phyloP scores from a whole-genome alignment of 768 basidiomycete genomes.

The Termitomyces sp. region DNA sequence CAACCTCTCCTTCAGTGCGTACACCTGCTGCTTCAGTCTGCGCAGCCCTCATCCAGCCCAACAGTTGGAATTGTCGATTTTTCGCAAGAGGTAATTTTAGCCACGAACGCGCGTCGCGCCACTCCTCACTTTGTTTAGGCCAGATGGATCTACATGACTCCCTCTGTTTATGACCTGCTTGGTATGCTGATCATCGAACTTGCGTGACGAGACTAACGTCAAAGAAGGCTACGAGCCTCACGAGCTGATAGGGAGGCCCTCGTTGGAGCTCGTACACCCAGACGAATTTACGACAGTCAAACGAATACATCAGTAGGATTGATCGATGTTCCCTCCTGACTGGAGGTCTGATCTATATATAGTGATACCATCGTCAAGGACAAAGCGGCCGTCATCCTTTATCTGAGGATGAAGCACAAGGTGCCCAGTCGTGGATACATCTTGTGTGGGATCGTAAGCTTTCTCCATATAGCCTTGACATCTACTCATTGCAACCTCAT shows the following conservation, averaged over 20 bases:
- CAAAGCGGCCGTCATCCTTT: constrained; percentile 75
- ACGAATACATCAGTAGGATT: constrained; percentile 61
- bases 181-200: constrained; percentile 28
- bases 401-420: constrained; percentile 76
- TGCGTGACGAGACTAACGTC: neutral
- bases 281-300: constrained; percentile 69
- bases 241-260: constrained; percentile 65
- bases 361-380: constrained; percentile 76
- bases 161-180: constrained; percentile 59
- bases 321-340: neutral
- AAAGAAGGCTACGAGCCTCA: constrained; percentile 65
- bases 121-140: constrained; percentile 36
- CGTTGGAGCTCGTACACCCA: constrained; percentile 74
- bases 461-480: constrained; percentile 1
- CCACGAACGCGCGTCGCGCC: constrained; percentile 6
- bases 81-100: constrained; percentile 52
- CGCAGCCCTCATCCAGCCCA: constrained; percentile 3
- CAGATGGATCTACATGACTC: constrained; percentile 62
- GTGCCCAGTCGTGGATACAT: constrained; percentile 73
- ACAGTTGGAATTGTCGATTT: constrained; percentile 81
- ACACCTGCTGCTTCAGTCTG: constrained; percentile 3
- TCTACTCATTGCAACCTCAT: neutral
- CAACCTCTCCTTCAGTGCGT: constrained; percentile 75
- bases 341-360: neutral
- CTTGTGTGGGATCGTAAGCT: constrained; percentile 66